Evolutionary conservation across 257 asterid genomes (phyloP), one percentile per base, ranked within the genome.

Genomic region (Plantago ovata): DNA sequence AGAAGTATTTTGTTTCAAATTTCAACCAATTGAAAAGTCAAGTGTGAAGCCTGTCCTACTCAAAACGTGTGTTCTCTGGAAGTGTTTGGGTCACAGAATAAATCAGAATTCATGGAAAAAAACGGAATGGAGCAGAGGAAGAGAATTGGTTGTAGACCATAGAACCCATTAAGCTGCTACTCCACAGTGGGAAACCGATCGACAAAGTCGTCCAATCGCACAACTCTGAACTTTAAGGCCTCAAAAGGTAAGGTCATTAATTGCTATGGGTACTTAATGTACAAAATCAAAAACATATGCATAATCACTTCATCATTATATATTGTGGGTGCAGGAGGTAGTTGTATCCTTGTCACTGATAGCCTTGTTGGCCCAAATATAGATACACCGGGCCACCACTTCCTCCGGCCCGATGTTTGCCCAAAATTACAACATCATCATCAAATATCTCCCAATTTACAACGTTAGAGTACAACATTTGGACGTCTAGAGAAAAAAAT

Each of bases 321-420:
- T 4, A 28, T 28, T 28, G 36, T 28, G 36, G 36, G 61, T 49
- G n/a, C n/a, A n/a, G 47, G 63, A 63, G 24, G 60, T 19, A 45
- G 65, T 68, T 57, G 47, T 8, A 28, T 72, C 61, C 24, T 41
- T 52, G 23, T 67, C 64, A 43, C 52, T n/a, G n/a, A n/a, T 28
- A 8, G 36, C 51, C 24, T 48, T 72, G 65, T 63, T 51, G 58
- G 64, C 72, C 77, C 81, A 60, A 51, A 36, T 40, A 19, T 39
- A 46, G 64, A n/a, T 39, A 15, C 15, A 45, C 66, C 42, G 78
- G 63, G 51, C 75, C 78, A 71, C 77, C 78, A 71, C 64, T 71
- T 47, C 15, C 65, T 49, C 10, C 33, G 23, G 2, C 20, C 49
- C 20, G n/a, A n/a, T n/a, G n/a, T 66, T 59, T 68, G 46, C 62